These are phyloP conservation scores for Cyclocybe aegerita DNA, from an alignment of 768 basidiomycete species.

Conservation along the genomic window DNA sequence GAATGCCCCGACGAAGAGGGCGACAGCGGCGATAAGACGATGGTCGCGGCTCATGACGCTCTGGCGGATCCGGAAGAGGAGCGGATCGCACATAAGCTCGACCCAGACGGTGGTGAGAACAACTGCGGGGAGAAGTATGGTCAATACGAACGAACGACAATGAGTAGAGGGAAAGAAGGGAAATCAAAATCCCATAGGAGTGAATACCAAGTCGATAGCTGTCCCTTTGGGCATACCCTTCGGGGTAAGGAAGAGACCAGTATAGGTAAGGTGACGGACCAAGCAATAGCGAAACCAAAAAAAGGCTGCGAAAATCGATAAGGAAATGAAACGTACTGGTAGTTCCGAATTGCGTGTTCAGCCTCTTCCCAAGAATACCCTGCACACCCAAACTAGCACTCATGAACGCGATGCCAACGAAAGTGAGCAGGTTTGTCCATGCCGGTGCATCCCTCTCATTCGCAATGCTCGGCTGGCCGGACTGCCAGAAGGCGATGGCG, in stretches of 20 bases:
- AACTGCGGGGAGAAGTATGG: constrained; percentile 36
- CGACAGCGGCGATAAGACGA: constrained; percentile 59
- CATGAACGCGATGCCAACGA: constrained; percentile 75
- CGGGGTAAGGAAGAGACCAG: no score
- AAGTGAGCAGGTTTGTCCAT: constrained; percentile 69
- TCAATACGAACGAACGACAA: neutral
- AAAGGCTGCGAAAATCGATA: no score
- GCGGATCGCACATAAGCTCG: constrained; percentile 80
- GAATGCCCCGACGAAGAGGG: constrained; percentile 81
- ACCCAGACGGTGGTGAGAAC: constrained; percentile 90
- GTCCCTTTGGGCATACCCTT: no score
- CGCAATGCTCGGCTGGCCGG: constrained; percentile 55
- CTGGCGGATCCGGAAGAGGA: constrained; percentile 59
- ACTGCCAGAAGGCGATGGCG: constrained; percentile 71
- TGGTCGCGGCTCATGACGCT: constrained; percentile 66
- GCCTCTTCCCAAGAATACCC: constrained; percentile 80
- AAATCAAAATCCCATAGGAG: constrained; percentile 1
- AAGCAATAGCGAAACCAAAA: no score
- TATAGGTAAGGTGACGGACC: no score
- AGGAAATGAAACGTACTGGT: constrained; percentile 49
- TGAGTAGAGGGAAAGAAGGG: neutral
- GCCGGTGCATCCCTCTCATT: constrained; percentile 57
- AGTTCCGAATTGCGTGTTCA: constrained; percentile 78
- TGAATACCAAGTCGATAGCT: no score
- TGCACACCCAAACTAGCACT: constrained; percentile 83